These are phyloP conservation scores for Wallemia mellicola DNA, from an alignment of 1,284 basidiomycete species.

Conservation along the genomic window DNA sequence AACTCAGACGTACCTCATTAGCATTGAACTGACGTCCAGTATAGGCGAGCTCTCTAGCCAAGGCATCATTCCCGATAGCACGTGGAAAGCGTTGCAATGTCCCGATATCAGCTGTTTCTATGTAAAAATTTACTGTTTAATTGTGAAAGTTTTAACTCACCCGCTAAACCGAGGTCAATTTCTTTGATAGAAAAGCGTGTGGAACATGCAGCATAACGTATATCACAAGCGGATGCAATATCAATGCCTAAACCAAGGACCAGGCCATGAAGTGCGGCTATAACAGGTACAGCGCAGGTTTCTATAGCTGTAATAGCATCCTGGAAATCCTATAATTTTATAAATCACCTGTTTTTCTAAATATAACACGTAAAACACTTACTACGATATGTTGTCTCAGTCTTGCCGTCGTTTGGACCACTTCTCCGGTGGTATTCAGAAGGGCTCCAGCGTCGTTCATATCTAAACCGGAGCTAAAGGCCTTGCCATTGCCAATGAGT, in stretches of 20 bases:
- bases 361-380: too few relatives aligned
- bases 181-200: constrained; percentile 48
- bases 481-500: not conserved
- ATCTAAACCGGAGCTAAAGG: not conserved
- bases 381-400: too few relatives aligned
- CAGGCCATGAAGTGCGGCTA: constrained; percentile 48
- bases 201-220: constrained; percentile 38
- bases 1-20: constrained; percentile 17
- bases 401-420: too few relatives aligned
- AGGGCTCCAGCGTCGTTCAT: not conserved
- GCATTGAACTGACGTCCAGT: constrained; percentile 43
- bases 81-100: constrained; percentile 61
- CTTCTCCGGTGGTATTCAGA: too few relatives aligned
- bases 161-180: constrained; percentile 4
- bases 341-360: too few relatives aligned
- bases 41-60: constrained; percentile 49
- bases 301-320: constrained; percentile 36
- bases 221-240: constrained; percentile 47
- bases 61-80: constrained; percentile 43
- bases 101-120: constrained; percentile 64
- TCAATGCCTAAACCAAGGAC: constrained; percentile 46
- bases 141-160: not conserved
- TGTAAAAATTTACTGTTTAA: not conserved
- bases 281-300: constrained; percentile 48
- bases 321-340: constrained; percentile 27